These are phyloP conservation scores for Sarocladiaceae sp. DNA, from an alignment of 2,329 filamentous ascomycete species.

Conservation along the genomic window DNA sequence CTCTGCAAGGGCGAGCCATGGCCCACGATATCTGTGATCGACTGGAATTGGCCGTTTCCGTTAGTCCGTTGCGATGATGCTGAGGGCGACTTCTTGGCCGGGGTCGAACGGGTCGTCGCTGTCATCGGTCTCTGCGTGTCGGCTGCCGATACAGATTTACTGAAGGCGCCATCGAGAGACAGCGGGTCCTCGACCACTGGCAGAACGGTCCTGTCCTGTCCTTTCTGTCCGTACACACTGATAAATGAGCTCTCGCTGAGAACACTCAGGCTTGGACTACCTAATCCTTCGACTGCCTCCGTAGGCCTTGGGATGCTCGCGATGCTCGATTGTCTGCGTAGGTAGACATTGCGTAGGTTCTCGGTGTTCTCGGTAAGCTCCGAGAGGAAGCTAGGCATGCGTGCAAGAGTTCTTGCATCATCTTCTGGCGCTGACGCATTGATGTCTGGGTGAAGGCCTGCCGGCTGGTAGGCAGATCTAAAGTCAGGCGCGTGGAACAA, in stretches of 20 bases:
- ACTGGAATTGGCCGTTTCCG: constrained; percentile 32
- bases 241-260: constrained; percentile 62
- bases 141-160: constrained; percentile 10
- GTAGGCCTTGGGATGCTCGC: constrained; percentile 41
- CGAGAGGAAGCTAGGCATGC: constrained; percentile 61
- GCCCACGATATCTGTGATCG: constrained; percentile 39
- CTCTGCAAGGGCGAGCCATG: constrained; percentile 43
- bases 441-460: constrained; percentile 14
- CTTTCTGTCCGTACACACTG: constrained; percentile 54
- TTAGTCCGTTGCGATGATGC: constrained; percentile 24
- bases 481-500: constrained; percentile 26
- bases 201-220: constrained; percentile 17
- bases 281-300: constrained; percentile 30
- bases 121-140: constrained; percentile 13
- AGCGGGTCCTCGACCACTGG: constrained; percentile 24
- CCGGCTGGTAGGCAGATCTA: constrained; percentile 19
- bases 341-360: constrained; percentile 54
- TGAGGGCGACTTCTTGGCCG: constrained; percentile 14
- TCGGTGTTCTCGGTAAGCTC: constrained; percentile 53
- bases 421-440: constrained; percentile 17
- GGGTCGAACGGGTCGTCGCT: background rate
- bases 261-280: constrained; percentile 56
- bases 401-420: constrained; percentile 35
- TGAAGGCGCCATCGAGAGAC: constrained; percentile 21
- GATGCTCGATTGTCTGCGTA: constrained; percentile 42